A percentile compares a stretch with the other conserved stretches of the same genome.
These are phyloP conservation scores for Kitagawia praeruptora DNA, from an alignment of 129 eudicot species.

Conservation along the genomic window DNA sequence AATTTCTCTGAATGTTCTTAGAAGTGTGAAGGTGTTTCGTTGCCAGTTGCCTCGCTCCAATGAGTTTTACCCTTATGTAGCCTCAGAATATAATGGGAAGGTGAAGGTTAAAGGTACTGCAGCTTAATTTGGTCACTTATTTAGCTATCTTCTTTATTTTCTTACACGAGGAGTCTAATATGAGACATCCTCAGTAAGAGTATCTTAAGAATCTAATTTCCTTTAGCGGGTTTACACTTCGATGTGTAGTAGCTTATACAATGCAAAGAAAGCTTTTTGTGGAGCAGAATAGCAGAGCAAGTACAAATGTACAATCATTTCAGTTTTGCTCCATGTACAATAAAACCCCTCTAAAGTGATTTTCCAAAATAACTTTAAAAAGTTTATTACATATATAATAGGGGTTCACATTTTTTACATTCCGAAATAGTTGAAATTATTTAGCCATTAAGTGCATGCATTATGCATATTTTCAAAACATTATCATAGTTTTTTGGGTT, in stretches of 20 bases:
- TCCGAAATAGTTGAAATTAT: too few relatives aligned
- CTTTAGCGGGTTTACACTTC: not conserved
- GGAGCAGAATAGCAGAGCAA: not conserved
- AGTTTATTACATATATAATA: too few relatives aligned
- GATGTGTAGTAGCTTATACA: not conserved
- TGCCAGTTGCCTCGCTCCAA: slow-evolving; percentile 64
- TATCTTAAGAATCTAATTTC: too few relatives aligned
- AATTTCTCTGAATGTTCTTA: slow-evolving; percentile 9
- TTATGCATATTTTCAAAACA: too few relatives aligned
- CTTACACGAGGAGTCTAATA: not conserved
- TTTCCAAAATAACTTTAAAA: too few relatives aligned
- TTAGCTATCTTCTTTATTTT: not conserved
- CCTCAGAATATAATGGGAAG: slow-evolving; percentile 49
- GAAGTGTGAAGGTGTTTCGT: slow-evolving; percentile 78
- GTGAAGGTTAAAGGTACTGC: slow-evolving; percentile 60
- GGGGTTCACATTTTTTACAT: too few relatives aligned
- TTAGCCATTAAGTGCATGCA: too few relatives aligned
- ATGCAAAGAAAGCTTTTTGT: too few relatives aligned
- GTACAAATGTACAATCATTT: not conserved
- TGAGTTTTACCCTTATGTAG: slow-evolving; percentile 54
- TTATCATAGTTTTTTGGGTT: too few relatives aligned
- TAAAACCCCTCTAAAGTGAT: too few relatives aligned
- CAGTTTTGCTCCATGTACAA: not conserved
- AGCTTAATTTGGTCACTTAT: not conserved
- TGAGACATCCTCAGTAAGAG: not conserved